These are phyloP conservation scores for Acorus gramineus DNA, from an alignment of 106 monocot species.

Conservation along the genomic window DNA sequence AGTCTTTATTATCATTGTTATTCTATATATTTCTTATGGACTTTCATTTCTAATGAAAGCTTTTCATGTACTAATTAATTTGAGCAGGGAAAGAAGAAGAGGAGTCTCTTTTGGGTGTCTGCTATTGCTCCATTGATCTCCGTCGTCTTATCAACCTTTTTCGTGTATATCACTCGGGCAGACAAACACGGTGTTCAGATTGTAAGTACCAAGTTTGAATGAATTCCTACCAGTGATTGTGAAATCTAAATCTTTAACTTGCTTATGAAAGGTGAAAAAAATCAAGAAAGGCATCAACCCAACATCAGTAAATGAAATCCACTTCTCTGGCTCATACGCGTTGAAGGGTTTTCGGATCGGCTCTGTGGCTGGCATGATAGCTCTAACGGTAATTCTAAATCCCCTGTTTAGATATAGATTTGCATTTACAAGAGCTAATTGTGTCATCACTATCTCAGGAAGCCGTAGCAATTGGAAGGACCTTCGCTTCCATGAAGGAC, in stretches of 20 bases:
- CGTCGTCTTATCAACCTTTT: slow-evolving; percentile 56
- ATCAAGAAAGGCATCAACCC: slow-evolving; percentile 70
- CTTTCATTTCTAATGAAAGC: no score
- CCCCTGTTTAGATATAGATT: not conserved
- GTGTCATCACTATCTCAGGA: slow-evolving; percentile 27
- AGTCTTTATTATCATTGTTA: slow-evolving; percentile 3
- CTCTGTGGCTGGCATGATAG: slow-evolving; percentile 58
- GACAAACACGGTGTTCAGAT: slow-evolving; percentile 64
- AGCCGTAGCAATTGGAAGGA: slow-evolving; percentile 74
- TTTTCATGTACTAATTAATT: not conserved
- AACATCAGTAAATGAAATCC: slow-evolving; percentile 50
- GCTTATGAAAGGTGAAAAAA: slow-evolving; percentile 36
- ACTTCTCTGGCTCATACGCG: slow-evolving; percentile 43
- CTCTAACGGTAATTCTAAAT: slow-evolving; percentile 42
- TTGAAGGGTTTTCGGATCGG: slow-evolving; percentile 64
- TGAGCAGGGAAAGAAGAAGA: slow-evolving; percentile 62
- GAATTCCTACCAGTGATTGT: no score
- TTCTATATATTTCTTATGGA: not conserved
- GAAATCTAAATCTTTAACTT: not conserved
- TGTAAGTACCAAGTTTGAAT: slow-evolving; percentile 23
- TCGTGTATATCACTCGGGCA: slow-evolving; percentile 56
- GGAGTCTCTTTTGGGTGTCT: slow-evolving; percentile 68
- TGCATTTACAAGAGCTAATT: not conserved
- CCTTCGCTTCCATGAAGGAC: slow-evolving; percentile 70
- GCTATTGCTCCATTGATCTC: slow-evolving; percentile 69